phyloP scores from a whole-genome alignment of 179 eudicot species.

The Spinacia oleracea region DNA sequence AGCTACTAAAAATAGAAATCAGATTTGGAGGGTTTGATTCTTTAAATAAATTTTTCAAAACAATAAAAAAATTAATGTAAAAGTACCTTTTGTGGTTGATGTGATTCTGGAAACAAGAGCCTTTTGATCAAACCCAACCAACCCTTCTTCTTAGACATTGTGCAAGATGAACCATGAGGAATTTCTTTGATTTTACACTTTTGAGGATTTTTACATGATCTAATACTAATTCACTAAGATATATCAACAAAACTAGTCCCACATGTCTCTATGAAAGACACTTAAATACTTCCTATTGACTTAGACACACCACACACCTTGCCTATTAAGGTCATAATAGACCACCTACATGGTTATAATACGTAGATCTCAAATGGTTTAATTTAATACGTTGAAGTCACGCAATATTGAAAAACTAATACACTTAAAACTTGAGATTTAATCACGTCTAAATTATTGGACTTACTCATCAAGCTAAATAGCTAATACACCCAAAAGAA shows the following conservation, averaged over 20 bases:
- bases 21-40: not conserved
- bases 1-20: not conserved
- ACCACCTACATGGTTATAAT: too few species aligned
- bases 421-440: too few species aligned
- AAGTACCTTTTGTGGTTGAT: constrained; percentile 44
- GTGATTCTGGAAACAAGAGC: constrained; percentile 44
- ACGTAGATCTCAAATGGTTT: too few species aligned
- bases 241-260: not conserved
- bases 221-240: not conserved
- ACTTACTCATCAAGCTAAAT: too few species aligned
- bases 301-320: too few species aligned
- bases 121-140: constrained; percentile 59
- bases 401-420: too few species aligned
- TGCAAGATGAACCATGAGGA: not conserved
- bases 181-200: not conserved
- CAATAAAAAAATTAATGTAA: not conserved
- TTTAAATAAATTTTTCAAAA: not conserved
- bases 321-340: too few species aligned
- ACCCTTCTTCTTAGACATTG: constrained; percentile 60
- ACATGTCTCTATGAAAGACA: not conserved
- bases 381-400: too few species aligned
- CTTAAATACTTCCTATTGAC: constrained; percentile 2
- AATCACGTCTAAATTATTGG: too few species aligned
- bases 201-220: not conserved
- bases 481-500: too few species aligned